A percentile compares a stretch with the other conserved stretches of the same genome.
Conservation (phyloP, 1,139 yeast species). For the Saccharomyces hybrid region DNA sequence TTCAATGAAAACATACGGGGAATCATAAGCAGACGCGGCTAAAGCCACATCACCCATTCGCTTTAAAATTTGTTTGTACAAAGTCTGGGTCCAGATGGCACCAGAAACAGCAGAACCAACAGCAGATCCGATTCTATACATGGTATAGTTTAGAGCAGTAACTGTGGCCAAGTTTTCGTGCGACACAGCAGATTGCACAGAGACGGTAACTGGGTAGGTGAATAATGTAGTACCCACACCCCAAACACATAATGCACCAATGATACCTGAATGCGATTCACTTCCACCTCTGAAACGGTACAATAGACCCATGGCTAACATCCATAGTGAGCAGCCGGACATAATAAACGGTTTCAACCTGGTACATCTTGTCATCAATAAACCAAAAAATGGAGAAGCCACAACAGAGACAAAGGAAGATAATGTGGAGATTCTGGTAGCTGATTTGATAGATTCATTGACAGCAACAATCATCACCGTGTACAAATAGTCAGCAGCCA, state of each 20-base stretch:
- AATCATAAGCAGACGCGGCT: slow-evolving; percentile 44
- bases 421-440: slow-evolving; percentile 56
- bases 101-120: slow-evolving; percentile 45
- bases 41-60: slow-evolving; percentile 27
- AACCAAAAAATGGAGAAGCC: slow-evolving; percentile 53
- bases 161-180: slow-evolving; percentile 62
- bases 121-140: slow-evolving; percentile 56
- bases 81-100: slow-evolving; percentile 54
- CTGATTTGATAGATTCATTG: slow-evolving; percentile 49
- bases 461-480: slow-evolving; percentile 58
- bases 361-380: slow-evolving; percentile 44
- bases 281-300: slow-evolving; percentile 50
- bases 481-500: slow-evolving; percentile 64
- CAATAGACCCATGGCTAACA: slow-evolving; percentile 52
- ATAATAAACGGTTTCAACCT: slow-evolving; percentile 55
- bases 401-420: slow-evolving; percentile 60
- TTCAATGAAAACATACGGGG: slow-evolving; percentile 44
- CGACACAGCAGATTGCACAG: slow-evolving; percentile 53
- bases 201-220: slow-evolving; percentile 59
- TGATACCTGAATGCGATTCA: slow-evolving; percentile 47
- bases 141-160: slow-evolving; percentile 47
- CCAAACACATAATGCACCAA: slow-evolving; percentile 57
- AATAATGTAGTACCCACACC: slow-evolving; percentile 72
- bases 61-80: slow-evolving; percentile 33
- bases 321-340: slow-evolving; percentile 49